phyloP scores from a whole-genome alignment of 495 filamentous ascomycete genomes.

The Aspergillus bertholletiae region DNA sequence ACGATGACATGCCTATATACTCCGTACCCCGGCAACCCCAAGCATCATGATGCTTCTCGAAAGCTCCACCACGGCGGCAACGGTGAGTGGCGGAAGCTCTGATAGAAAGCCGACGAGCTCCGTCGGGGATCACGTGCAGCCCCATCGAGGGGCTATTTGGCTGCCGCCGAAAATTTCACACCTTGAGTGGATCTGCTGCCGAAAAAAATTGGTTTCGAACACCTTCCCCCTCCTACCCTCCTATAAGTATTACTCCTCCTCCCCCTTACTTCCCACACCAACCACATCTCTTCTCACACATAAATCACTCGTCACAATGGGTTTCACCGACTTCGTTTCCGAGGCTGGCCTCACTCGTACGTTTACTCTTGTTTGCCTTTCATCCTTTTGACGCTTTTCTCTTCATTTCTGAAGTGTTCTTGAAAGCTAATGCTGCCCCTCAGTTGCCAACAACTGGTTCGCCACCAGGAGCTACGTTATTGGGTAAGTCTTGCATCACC shows the following conservation, averaged over 20 bases:
- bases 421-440: constrained; percentile 36
- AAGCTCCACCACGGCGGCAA: constrained; percentile 31
- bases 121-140: constrained; percentile 34
- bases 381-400: constrained; percentile 14
- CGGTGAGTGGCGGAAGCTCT: constrained; percentile 33
- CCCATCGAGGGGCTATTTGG: constrained; percentile 22
- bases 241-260: constrained; percentile 16
- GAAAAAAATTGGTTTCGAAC: constrained; percentile 21
- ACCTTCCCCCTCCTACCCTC: constrained; percentile 17
- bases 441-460: constrained; percentile 92
- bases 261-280: constrained; percentile 21
- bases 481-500: constrained; percentile 59
- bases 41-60: constrained; percentile 41
- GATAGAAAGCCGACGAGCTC: constrained; percentile 28
- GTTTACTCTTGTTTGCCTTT: constrained; percentile 33
- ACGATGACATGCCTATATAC: constrained; percentile 17
- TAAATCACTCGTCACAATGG: constrained; percentile 61
- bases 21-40: constrained; percentile 15
- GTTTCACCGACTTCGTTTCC: constrained; percentile 88
- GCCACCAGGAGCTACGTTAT: constrained; percentile 88
- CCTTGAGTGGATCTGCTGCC: constrained; percentile 17
- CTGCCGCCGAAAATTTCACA: constrained; percentile 34
- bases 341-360: constrained; percentile 83
- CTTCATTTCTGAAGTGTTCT: constrained; percentile 14
- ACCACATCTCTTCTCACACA: constrained; percentile 20